Conservation (phyloP, 176 grass and related monocot genomes). For the Carex pumila region DNA sequence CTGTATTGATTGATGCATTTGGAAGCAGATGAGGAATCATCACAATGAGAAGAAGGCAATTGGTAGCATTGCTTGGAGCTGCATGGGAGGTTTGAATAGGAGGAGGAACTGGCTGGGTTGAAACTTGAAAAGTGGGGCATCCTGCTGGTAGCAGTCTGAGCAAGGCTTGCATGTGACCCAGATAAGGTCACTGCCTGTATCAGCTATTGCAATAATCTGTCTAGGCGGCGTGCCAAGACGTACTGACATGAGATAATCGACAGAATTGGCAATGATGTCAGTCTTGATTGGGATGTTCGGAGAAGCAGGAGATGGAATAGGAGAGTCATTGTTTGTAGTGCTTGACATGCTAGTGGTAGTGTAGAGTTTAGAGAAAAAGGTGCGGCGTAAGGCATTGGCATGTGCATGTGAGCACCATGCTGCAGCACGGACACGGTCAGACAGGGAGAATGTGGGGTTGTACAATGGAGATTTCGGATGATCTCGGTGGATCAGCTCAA, state of each 20-base stretch:
- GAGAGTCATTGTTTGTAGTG: background rate
- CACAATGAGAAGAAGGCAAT: conserved; percentile 7
- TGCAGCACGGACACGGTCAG: conserved; percentile 25
- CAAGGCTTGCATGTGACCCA: conserved; percentile 34
- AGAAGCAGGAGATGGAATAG: background rate
- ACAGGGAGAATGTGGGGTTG: conserved; percentile 19
- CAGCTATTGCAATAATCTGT: conserved; percentile 27
- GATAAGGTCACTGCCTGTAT: conserved; percentile 66
- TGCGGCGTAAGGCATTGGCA: background rate
- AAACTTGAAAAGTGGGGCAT: conserved; percentile 3
- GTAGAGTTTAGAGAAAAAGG: background rate
- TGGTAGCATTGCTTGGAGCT: conserved; percentile 2
- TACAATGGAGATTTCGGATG: conserved; percentile 40
- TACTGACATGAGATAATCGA: conserved; percentile 41
- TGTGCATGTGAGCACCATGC: conserved; percentile 20
- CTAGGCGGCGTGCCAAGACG: conserved; percentile 39
- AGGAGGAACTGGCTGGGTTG: conserved; percentile 19
- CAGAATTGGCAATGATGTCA: conserved; percentile 18
- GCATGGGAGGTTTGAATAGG: conserved; percentile 33
- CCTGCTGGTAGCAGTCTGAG: background rate
- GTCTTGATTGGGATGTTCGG: conserved; percentile 9
- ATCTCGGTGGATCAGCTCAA: conserved; percentile 64
- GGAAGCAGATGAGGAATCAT: background rate
- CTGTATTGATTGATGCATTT: conserved; percentile 34
- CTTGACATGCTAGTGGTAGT: background rate